These are phyloP conservation scores for Gracilaria caudata DNA, from an alignment of 23 red algal genomes.

Conservation along the genomic window DNA sequence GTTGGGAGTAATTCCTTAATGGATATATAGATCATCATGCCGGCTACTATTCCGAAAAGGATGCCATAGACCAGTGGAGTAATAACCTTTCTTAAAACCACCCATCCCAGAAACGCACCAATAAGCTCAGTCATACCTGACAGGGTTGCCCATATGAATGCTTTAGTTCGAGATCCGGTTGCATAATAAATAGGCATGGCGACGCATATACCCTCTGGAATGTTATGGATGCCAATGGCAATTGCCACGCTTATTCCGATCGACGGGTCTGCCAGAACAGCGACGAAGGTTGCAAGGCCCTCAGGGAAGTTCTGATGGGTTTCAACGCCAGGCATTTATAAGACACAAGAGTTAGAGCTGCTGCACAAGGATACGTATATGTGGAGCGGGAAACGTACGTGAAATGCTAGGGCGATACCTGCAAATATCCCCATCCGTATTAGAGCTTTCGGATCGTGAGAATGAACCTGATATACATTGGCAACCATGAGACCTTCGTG, in stretches of 20 bases:
- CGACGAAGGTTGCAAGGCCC: constrained; percentile 87
- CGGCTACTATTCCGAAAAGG: constrained; percentile 75
- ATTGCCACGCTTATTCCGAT: constrained; percentile 83
- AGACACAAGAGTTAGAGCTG: neutral
- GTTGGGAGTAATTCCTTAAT: constrained; percentile 82
- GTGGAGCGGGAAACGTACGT: constrained; percentile 35
- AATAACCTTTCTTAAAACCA: constrained; percentile 77
- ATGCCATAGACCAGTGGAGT: constrained; percentile 73
- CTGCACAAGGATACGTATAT: neutral
- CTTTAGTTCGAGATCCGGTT: constrained; percentile 73
- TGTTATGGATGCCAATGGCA: constrained; percentile 88
- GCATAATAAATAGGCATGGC: constrained; percentile 94
- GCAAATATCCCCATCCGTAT: constrained; percentile 82
- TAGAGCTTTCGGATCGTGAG: constrained; percentile 46
- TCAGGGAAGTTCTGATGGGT: constrained; percentile 85
- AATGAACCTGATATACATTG: constrained; percentile 30
- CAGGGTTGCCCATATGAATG: constrained; percentile 87
- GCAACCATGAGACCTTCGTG: constrained; percentile 64
- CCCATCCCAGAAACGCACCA: constrained; percentile 85
- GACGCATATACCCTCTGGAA: constrained; percentile 91
- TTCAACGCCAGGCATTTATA: neutral
- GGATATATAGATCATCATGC: constrained; percentile 90
- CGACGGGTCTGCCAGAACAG: constrained; percentile 72
- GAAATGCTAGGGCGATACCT: constrained; percentile 70
- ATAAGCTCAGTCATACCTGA: constrained; percentile 87